These are phyloP conservation scores for Starmerella ratchasimensis DNA, from an alignment of 805 yeast species.

Conservation along the genomic window DNA sequence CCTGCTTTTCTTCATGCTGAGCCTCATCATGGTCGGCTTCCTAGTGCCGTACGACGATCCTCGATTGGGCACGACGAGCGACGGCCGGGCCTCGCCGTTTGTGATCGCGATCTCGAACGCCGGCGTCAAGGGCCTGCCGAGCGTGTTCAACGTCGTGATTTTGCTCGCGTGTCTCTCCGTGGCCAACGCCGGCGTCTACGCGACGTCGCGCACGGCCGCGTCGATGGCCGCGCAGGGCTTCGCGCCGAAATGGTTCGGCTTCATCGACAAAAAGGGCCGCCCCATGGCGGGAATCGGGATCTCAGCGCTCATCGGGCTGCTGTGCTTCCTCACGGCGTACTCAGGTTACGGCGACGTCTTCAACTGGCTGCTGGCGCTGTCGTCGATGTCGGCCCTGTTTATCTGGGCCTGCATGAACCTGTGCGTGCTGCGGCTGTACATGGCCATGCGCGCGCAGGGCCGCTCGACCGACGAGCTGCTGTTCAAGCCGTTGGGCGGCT, in stretches of 20 bases:
- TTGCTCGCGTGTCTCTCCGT: slow-evolving; percentile 56
- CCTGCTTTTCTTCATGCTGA: slow-evolving; percentile 50
- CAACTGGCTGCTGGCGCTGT: slow-evolving; percentile 49
- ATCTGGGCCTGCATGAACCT: slow-evolving; percentile 51
- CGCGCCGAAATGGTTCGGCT: slow-evolving; percentile 47
- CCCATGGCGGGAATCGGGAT: slow-evolving; percentile 45
- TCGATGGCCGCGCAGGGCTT: slow-evolving; percentile 53
- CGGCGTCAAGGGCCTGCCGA: slow-evolving; percentile 52
- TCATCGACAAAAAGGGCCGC: slow-evolving; percentile 63
- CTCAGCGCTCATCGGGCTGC: slow-evolving; percentile 40
- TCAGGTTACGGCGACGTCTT: slow-evolving; percentile 40
- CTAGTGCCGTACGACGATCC: slow-evolving; percentile 51
- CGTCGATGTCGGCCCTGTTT: slow-evolving; percentile 48
- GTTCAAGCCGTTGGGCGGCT: slow-evolving; percentile 49
- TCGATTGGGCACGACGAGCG: slow-evolving; percentile 39
- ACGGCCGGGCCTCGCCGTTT: slow-evolving; percentile 58
- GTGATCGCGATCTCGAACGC: slow-evolving; percentile 59
- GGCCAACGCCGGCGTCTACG: slow-evolving; percentile 61
- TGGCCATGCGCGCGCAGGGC: slow-evolving; percentile 47
- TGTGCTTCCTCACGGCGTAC: slow-evolving; percentile 45
- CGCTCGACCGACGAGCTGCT: slow-evolving; percentile 50
- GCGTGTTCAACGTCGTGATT: slow-evolving; percentile 58
- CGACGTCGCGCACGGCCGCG: slow-evolving; percentile 54
- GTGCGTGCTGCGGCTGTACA: slow-evolving; percentile 49
- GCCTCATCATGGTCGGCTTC: slow-evolving; percentile 45